phyloP scores from a whole-genome alignment of 768 basidiomycete species.

The Rhodotorula paludigena region DNA sequence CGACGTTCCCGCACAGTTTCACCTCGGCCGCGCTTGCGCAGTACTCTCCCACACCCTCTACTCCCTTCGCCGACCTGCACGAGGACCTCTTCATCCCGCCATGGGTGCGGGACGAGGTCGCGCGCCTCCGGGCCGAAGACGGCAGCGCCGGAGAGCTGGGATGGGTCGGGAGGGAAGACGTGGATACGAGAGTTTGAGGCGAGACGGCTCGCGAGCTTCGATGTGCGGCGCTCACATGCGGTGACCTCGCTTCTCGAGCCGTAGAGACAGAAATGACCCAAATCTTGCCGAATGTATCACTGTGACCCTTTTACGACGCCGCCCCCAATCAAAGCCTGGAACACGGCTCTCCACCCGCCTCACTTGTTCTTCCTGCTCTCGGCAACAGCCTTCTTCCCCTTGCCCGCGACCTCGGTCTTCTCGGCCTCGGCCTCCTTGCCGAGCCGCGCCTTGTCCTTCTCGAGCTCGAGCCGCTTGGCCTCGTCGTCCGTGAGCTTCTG shows the following conservation, averaged over 20 bases:
- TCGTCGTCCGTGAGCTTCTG: conserved; percentile 32
- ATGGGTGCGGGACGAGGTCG: conserved; percentile 5
- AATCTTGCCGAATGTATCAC: no score
- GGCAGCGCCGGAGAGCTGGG: background rate
- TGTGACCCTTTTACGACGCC: no score
- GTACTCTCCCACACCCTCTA: background rate
- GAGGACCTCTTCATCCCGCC: conserved; percentile 14
- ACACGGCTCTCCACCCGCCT: background rate
- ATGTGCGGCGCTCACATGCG: no score
- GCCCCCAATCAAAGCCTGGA: no score
- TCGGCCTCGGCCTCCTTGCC: conserved; percentile 8
- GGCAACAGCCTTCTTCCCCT: background rate
- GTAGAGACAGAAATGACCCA: background rate
- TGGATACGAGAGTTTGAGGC: background rate
- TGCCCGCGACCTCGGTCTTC: conserved; percentile 8
- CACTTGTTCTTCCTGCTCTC: conserved; percentile 42
- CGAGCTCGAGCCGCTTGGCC: conserved; percentile 16
- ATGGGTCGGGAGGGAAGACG: background rate
- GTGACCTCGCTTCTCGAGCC: no score
- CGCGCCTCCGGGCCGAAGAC: background rate
- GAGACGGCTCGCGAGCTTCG: no score
- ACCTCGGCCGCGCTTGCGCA: background rate
- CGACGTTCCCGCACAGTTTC: background rate
- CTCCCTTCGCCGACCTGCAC: background rate
- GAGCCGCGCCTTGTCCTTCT: conserved; percentile 12